These are phyloP conservation scores for Chytridium lagenaria DNA, from an alignment of 371 early-diverging fungal species.

Conservation along the genomic window DNA sequence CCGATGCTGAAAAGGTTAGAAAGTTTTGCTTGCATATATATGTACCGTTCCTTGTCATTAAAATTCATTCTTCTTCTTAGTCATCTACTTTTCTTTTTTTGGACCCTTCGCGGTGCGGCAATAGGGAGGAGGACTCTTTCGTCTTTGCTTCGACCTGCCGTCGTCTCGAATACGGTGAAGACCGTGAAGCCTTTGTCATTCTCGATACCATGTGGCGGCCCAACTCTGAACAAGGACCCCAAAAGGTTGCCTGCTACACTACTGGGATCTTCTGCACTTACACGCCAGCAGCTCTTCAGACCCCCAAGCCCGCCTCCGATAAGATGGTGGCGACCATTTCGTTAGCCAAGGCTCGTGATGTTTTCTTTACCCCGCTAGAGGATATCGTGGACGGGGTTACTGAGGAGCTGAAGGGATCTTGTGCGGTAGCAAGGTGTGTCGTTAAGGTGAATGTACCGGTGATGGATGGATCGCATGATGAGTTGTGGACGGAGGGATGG, in stretches of 20 bases:
- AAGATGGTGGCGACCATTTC: background rate
- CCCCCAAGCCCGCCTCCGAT: background rate
- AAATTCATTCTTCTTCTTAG: background rate
- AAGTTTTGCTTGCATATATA: background rate
- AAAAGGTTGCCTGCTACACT: constrained; percentile 28
- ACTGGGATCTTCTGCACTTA: background rate
- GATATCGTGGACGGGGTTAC: background rate
- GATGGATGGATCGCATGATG: constrained; percentile 24
- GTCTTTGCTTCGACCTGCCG: constrained; percentile 38
- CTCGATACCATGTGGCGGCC: constrained; percentile 46
- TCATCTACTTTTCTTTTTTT: constrained; percentile 41
- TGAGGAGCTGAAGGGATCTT: background rate
- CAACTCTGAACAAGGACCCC: constrained; percentile 19
- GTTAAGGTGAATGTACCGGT: constrained; percentile 25
- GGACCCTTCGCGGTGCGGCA: constrained; percentile 42
- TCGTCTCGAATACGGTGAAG: constrained; percentile 37
- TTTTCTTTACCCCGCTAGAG: background rate
- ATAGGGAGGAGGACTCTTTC: constrained; percentile 38
- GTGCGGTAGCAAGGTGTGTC: background rate
- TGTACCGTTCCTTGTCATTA: background rate
- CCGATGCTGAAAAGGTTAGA: constrained; percentile 5
- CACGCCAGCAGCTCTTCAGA: background rate
- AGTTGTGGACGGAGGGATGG: constrained; percentile 37
- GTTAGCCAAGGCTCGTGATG: background rate
- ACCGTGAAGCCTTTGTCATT: constrained; percentile 31